phyloP scores from a whole-genome alignment of 257 asterid species.

The Capsicum baccatum region DNA sequence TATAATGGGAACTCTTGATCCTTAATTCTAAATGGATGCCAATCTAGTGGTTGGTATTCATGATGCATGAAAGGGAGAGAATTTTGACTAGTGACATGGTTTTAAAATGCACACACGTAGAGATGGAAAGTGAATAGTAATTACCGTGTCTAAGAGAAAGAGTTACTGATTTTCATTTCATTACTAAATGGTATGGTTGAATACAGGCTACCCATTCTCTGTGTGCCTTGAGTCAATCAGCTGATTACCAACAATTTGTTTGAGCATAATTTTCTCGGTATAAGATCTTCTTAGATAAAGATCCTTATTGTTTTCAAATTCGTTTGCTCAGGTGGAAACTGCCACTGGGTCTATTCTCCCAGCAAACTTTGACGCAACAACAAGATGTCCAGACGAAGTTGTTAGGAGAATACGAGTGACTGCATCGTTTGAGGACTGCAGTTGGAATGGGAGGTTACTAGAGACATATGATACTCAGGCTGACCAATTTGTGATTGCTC shows the following conservation, averaged over 20 bases:
- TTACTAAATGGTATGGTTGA: neutral
- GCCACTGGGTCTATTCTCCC: slow-evolving; percentile 72
- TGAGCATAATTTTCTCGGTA: neutral
- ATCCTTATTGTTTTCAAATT: neutral
- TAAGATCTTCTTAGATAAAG: neutral
- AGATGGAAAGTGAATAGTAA: neutral
- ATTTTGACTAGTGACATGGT: neutral
- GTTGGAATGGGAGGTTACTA: slow-evolving; percentile 63
- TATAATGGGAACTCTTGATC: neutral
- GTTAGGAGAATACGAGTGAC: slow-evolving; percentile 81
- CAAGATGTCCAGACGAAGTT: slow-evolving; percentile 93
- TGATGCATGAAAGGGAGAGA: slow-evolving; percentile 23
- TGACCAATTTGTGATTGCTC: slow-evolving; percentile 72
- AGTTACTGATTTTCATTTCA: neutral
- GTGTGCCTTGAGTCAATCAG: neutral
- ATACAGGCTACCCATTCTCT: neutral
- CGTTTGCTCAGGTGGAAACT: slow-evolving; percentile 64
- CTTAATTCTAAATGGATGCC: neutral
- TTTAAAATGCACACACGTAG: neutral
- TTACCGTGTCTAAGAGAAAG: neutral
- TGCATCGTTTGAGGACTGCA: slow-evolving; percentile 69
- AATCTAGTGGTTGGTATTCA: slow-evolving; percentile 19
- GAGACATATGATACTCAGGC: slow-evolving; percentile 74
- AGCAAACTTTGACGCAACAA: slow-evolving; percentile 66
- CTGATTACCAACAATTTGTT: neutral